phyloP scores from a whole-genome alignment of 108 stramenopile species.

The Nannochloropsis oceanica region DNA sequence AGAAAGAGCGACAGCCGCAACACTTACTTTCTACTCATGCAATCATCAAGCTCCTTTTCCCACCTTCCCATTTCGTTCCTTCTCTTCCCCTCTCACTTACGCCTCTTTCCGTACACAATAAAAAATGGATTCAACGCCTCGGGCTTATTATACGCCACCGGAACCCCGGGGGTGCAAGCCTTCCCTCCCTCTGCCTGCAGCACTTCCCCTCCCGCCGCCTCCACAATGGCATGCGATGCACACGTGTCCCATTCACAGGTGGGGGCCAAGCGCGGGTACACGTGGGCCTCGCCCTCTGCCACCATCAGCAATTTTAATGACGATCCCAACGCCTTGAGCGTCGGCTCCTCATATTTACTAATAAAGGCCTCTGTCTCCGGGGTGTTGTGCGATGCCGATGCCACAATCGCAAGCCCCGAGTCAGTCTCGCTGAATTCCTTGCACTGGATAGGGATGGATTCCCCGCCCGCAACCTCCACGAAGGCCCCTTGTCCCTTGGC shows the following conservation, averaged over 20 bases:
- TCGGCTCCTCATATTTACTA: constrained; percentile 24
- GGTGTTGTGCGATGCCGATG: constrained; percentile 24
- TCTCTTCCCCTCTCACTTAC: not conserved
- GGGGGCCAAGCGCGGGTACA: constrained; percentile 29
- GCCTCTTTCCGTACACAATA: constrained; percentile 31
- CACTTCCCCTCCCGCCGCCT: constrained; percentile 33
- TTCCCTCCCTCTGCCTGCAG: constrained; percentile 29
- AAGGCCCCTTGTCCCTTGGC: constrained; percentile 25
- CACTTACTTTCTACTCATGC: too few species aligned
- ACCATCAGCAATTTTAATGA: constrained; percentile 32
- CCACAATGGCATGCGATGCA: constrained; percentile 8
- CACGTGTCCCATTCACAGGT: constrained; percentile 37
- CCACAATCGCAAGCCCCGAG: constrained; percentile 23
- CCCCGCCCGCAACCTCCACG: constrained; percentile 11
- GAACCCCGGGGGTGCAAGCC: constrained; percentile 12
- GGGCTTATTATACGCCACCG: constrained; percentile 34
- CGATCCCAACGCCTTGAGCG: constrained; percentile 19
- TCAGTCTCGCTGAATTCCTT: constrained; percentile 21
- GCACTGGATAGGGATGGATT: not conserved
- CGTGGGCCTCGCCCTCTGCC: constrained; percentile 31
- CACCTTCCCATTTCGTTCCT: too few species aligned
- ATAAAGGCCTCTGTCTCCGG: constrained; percentile 34
- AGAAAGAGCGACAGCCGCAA: too few species aligned
- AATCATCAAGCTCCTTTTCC: too few species aligned
- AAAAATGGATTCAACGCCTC: constrained; percentile 35